Evolutionary conservation across 192 early-diverging fungal species (phyloP).

Genomic region (Funneliformis geosporum): DNA sequence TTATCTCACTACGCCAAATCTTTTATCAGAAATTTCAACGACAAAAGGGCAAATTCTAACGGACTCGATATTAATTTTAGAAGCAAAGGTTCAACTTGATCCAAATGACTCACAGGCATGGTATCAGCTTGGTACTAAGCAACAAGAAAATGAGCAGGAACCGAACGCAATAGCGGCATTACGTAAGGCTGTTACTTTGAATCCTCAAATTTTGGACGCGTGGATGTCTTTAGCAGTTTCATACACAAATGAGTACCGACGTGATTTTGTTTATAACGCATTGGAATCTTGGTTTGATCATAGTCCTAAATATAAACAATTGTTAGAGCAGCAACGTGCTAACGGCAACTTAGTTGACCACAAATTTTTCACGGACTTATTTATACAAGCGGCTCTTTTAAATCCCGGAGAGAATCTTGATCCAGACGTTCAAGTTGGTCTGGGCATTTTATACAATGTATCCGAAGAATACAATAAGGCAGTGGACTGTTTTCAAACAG

Average conservation of each 20-base stretch:
- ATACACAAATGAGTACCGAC: constrained; percentile 90
- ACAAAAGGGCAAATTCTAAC: constrained; percentile 57
- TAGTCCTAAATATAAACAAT: constrained; percentile 65
- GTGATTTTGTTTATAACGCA: constrained; percentile 85
- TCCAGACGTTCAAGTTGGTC: constrained; percentile 88
- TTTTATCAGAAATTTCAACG: constrained; percentile 53
- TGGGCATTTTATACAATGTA: constrained; percentile 95
- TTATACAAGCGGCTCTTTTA: constrained; percentile 76
- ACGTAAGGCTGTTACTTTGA: constrained; percentile 70
- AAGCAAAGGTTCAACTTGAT: constrained; percentile 82
- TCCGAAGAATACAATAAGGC: constrained; percentile 94
- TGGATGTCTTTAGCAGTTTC: constrained; percentile 88
- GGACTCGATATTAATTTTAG: constrained; percentile 89
- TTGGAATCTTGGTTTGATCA: constrained; percentile 86
- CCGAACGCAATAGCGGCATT: constrained; percentile 87
- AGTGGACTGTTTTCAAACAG: constrained; percentile 94
- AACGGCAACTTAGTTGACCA: constrained; percentile 51
- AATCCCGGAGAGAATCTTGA: constrained; percentile 72
- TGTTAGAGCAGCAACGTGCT: constrained; percentile 35
- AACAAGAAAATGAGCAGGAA: constrained; percentile 98
- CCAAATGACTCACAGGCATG: constrained; percentile 80
- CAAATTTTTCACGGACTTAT: constrained; percentile 69
- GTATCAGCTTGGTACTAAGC: constrained; percentile 83
- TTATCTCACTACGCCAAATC: constrained; percentile 56
- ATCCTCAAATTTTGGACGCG: constrained; percentile 76